Percentiles rank a stretch among this genome's conserved stretches.
Evolutionary conservation across 176 grass and related monocot genomes (phyloP).

Genomic region (Ensete ventricosum): DNA sequence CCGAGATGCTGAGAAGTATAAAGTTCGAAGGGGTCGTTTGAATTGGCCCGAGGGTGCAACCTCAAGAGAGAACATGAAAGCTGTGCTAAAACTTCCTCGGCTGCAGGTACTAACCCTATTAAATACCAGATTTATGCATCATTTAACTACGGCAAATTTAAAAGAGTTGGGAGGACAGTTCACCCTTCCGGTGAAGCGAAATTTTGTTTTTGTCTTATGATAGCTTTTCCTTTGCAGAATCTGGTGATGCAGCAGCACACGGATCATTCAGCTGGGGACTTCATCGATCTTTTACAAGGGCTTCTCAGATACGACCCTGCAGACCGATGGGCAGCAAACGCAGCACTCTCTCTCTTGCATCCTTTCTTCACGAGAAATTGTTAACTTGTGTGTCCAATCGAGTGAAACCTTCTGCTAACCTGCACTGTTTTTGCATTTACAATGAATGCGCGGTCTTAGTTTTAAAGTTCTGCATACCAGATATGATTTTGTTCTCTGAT

Average conservation of each 20-base stretch:
- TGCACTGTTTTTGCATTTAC: too few species aligned
- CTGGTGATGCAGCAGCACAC: slow-evolving; percentile 48
- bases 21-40: slow-evolving; percentile 52
- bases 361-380: slow-evolving; percentile 39
- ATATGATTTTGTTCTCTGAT: too few species aligned
- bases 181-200: too few species aligned
- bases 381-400: background rate
- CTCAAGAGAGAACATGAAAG: slow-evolving; percentile 74
- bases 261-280: slow-evolving; percentile 48
- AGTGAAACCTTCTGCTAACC: too few species aligned
- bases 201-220: too few species aligned
- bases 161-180: too few species aligned
- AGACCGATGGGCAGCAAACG: slow-evolving; percentile 39
- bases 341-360: slow-evolving; percentile 42
- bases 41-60: slow-evolving; percentile 85
- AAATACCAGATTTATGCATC: background rate
- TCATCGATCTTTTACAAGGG: slow-evolving; percentile 62
- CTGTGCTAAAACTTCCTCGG: slow-evolving; percentile 51
- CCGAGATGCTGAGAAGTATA: slow-evolving; percentile 55
- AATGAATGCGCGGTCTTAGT: too few species aligned
- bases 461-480: too few species aligned
- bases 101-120: slow-evolving; percentile 42
- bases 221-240: slow-evolving; percentile 34
- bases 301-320: slow-evolving; percentile 65
- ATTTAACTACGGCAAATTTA: background rate